phyloP scores from a whole-genome alignment of 352 stramenopile genomes.

The Pythium oligandrum region DNA sequence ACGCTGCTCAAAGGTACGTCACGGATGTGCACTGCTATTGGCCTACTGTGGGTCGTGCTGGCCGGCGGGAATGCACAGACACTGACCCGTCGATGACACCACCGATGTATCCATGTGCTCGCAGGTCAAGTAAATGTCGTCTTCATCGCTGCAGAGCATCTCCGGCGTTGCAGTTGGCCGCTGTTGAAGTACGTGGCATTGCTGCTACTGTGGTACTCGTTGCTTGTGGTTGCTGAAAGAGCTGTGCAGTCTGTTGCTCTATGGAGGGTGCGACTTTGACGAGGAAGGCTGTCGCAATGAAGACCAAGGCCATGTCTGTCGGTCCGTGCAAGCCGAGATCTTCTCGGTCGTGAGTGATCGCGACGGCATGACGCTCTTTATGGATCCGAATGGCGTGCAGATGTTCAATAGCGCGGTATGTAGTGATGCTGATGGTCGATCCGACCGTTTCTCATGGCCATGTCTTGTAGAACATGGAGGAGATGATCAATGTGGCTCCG shows the following conservation, averaged over 20 bases:
- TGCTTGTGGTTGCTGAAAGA: neutral
- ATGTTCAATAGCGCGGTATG: slow-evolving; percentile 75
- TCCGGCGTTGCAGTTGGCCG: slow-evolving; percentile 72
- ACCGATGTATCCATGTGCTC: slow-evolving; percentile 1
- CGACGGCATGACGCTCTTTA: slow-evolving; percentile 76
- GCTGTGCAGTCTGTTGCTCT: slow-evolving; percentile 60
- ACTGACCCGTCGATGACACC: too few species aligned
- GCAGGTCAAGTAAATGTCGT: slow-evolving; percentile 74
- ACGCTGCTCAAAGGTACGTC: slow-evolving; percentile 71
- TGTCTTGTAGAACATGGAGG: slow-evolving; percentile 43
- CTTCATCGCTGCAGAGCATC: slow-evolving; percentile 64
- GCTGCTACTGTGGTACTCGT: neutral
- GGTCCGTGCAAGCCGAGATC: slow-evolving; percentile 74
- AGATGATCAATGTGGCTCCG: slow-evolving; percentile 64
- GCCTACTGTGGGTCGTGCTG: too few species aligned
- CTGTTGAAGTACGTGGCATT: slow-evolving; percentile 68
- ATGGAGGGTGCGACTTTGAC: slow-evolving; percentile 76
- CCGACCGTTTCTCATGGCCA: neutral
- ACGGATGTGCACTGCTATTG: neutral
- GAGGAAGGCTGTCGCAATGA: slow-evolving; percentile 57
- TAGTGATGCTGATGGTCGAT: slow-evolving; percentile 2
- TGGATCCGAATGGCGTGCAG: slow-evolving; percentile 76
- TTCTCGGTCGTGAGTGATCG: slow-evolving; percentile 80
- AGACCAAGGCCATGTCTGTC: slow-evolving; percentile 54
- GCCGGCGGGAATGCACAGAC: too few species aligned